A percentile compares a stretch with the other conserved stretches of the same genome.
phyloP scores from a whole-genome alignment of 2,329 filamentous ascomycete genomes.

The Parastagonospora nodorum region DNA sequence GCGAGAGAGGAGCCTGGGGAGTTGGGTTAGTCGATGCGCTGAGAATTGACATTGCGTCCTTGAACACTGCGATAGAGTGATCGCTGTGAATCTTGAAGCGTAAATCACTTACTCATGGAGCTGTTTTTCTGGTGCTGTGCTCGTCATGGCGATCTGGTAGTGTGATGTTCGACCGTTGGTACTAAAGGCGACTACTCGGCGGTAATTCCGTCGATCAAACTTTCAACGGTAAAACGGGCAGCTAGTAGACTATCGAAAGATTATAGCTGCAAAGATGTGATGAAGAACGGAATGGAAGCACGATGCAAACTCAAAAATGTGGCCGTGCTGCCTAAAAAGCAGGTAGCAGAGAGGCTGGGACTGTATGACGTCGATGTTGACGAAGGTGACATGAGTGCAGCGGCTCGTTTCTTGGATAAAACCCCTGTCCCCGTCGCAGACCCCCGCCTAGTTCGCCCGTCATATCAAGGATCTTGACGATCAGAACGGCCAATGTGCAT shows the following conservation, averaged over 20 bases:
- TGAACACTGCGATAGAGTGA: neutral
- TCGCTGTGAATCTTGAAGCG: neutral
- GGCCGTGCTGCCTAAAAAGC: slow-evolving; percentile 32
- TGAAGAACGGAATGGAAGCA: slow-evolving; percentile 7
- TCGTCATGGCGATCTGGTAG: slow-evolving; percentile 28
- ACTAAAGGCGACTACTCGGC: slow-evolving; percentile 17
- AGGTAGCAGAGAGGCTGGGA: slow-evolving; percentile 31
- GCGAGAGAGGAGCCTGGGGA: slow-evolving; percentile 56
- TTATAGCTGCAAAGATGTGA: slow-evolving; percentile 5
- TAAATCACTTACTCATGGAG: slow-evolving; percentile 37
- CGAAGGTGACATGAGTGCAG: slow-evolving; percentile 19
- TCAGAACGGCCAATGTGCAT: slow-evolving; percentile 35
- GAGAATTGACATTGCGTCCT: neutral
- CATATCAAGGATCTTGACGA: slow-evolving; percentile 29
- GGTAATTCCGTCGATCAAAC: slow-evolving; percentile 1
- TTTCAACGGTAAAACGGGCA: slow-evolving; percentile 12
- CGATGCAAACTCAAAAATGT: slow-evolving; percentile 13
- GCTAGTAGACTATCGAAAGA: slow-evolving; percentile 3
- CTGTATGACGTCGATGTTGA: slow-evolving; percentile 41
- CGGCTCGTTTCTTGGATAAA: slow-evolving; percentile 28
- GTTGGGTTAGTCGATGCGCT: neutral
- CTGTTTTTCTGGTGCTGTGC: slow-evolving; percentile 32
- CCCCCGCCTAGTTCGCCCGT: slow-evolving; percentile 22
- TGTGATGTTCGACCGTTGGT: slow-evolving; percentile 16
- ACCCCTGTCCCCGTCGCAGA: slow-evolving; percentile 32